Evolutionary conservation across 176 grass and related monocot genomes (phyloP).

Genomic region (Stipa capillata): DNA sequence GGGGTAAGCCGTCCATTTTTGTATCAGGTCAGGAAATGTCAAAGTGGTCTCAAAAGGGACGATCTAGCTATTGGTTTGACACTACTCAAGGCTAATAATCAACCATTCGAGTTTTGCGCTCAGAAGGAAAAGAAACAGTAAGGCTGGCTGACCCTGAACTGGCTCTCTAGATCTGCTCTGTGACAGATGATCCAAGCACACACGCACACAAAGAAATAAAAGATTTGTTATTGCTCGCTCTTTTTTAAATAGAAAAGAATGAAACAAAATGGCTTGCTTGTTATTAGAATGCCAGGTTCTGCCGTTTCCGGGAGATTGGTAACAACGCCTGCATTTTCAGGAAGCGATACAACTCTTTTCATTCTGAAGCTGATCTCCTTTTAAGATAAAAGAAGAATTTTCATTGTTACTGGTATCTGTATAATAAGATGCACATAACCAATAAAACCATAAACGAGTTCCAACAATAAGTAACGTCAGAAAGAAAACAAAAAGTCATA

Average conservation of each 20-base stretch:
- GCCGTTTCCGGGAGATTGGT: not conserved
- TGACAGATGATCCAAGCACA: not conserved
- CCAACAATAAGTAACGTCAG: too few relatives aligned
- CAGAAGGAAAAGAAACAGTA: not conserved
- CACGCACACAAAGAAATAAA: not conserved
- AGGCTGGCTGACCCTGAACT: not conserved
- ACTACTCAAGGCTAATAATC: not conserved
- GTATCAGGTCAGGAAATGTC: not conserved
- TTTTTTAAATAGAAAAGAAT: not conserved
- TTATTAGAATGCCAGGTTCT: not conserved
- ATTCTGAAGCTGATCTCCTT: not conserved
- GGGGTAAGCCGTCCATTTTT: not conserved
- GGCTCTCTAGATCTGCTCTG: not conserved
- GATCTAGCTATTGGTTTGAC: not conserved
- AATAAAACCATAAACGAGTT: too few relatives aligned
- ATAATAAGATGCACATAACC: too few relatives aligned
- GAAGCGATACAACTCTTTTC: not conserved
- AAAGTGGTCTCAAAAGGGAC: not conserved
- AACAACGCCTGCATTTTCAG: not conserved
- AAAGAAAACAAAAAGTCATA: too few relatives aligned
- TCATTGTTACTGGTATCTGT: too few relatives aligned
- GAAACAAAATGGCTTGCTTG: not conserved
- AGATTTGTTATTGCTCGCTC: not conserved
- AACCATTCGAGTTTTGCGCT: constrained; percentile 6
- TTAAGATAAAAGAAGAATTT: too few relatives aligned